A percentile compares a stretch with the other conserved stretches of the same genome.
These are phyloP conservation scores for Ustilago curta DNA, from an alignment of 1,284 basidiomycete species.

Conservation along the genomic window DNA sequence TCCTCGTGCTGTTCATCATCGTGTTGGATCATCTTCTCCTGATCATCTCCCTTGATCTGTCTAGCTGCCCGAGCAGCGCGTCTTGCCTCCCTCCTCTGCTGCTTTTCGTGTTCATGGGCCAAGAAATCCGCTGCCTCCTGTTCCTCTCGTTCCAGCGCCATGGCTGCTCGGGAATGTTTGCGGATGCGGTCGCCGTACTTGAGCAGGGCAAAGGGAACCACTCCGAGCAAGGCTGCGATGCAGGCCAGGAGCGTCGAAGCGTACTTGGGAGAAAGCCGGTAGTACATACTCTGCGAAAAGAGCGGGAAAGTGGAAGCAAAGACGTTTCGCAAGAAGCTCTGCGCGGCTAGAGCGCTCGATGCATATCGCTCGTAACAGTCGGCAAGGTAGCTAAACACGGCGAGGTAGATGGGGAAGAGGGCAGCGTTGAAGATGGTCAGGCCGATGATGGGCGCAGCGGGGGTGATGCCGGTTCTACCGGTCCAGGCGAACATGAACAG, in stretches of 20 bases:
- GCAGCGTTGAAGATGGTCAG: slow-evolving; percentile 47
- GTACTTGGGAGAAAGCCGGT: slow-evolving; percentile 53
- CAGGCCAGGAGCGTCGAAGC: slow-evolving; percentile 63
- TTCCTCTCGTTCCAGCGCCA: slow-evolving; percentile 52
- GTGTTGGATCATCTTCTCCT: slow-evolving; percentile 27
- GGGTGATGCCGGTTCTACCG: slow-evolving; percentile 32
- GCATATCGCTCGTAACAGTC: slow-evolving; percentile 66
- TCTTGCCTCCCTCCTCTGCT: slow-evolving; percentile 28
- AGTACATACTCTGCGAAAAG: slow-evolving; percentile 54
- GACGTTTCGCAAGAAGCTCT: slow-evolving; percentile 57
- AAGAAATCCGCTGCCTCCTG: slow-evolving; percentile 32
- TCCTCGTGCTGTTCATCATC: slow-evolving; percentile 6
- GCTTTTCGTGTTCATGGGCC: slow-evolving; percentile 26
- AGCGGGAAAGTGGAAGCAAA: slow-evolving; percentile 54
- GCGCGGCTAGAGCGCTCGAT: slow-evolving; percentile 61
- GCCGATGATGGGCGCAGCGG: slow-evolving; percentile 52
- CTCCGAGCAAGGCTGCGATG: slow-evolving; percentile 55
- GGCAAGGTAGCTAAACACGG: slow-evolving; percentile 50
- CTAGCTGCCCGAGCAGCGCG: slow-evolving; percentile 17
- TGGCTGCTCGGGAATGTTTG: slow-evolving; percentile 42
- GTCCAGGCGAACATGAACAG: slow-evolving; percentile 61
- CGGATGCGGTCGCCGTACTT: slow-evolving; percentile 60
- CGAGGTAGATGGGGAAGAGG: slow-evolving; percentile 46
- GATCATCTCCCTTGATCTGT: slow-evolving; percentile 4
- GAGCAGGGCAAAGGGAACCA: slow-evolving; percentile 63